Conservation (phyloP, 2,329 filamentous ascomycete genomes). For the Geosmithia flava region DNA sequence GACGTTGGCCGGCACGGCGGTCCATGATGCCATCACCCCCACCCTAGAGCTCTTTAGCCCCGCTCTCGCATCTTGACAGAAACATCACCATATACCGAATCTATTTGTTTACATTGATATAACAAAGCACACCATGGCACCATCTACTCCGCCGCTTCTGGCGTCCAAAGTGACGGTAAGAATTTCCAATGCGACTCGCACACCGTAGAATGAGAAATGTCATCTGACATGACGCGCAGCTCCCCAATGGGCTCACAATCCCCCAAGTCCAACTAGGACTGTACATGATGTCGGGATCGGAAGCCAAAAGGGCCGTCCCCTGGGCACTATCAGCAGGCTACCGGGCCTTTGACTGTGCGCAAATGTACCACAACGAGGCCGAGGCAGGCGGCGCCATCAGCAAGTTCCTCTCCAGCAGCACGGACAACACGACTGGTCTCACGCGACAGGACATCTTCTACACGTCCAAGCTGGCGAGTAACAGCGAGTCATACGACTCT, state of each 20-base stretch:
- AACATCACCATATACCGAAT: not conserved
- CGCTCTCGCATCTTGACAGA: conserved; percentile 1
- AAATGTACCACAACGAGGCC: conserved; percentile 56
- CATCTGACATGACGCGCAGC: conserved; percentile 22
- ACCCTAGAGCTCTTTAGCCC: not conserved
- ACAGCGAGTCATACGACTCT: conserved; percentile 50
- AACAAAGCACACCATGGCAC: conserved; percentile 5
- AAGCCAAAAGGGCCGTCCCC: conserved; percentile 44
- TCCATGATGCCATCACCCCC: not conserved
- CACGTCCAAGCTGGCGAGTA: conserved; percentile 65
- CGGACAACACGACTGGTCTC: conserved; percentile 34
- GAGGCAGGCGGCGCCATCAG: conserved; percentile 55
- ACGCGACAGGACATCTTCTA: conserved; percentile 63
- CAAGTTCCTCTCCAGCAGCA: conserved; percentile 35
- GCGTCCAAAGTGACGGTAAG: conserved; percentile 10
- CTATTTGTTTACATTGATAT: not conserved
- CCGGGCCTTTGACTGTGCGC: conserved; percentile 37
- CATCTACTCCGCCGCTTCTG: conserved; percentile 9
- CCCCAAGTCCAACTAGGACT: conserved; percentile 64
- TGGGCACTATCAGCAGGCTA: conserved; percentile 43
- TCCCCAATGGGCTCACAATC: conserved; percentile 53
- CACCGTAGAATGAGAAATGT: not conserved
- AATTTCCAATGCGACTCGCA: conserved; percentile 1
- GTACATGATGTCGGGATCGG: conserved; percentile 54
- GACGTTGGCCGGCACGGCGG: too few relatives aligned